Conservation (phyloP, 2,329 filamentous ascomycete species). For the Monosporascus sp. region DNA sequence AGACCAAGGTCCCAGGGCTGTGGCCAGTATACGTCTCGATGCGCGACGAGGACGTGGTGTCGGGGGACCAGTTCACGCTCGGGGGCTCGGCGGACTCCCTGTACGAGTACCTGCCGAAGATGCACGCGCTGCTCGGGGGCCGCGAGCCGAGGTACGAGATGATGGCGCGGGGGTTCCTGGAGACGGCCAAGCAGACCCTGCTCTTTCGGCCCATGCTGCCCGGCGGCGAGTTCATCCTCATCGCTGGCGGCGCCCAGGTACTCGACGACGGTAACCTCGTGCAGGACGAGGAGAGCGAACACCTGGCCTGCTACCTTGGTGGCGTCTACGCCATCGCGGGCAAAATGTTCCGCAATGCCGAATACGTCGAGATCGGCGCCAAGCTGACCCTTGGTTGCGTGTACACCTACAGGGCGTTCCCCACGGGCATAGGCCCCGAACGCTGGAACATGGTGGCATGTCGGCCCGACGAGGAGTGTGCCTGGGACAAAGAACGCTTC, state of each 20-base stretch:
- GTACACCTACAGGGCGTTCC: conserved; percentile 54
- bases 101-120: conserved; percentile 57
- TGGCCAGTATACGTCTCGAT: conserved; percentile 65
- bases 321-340: conserved; percentile 67
- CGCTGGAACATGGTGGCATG: conserved; percentile 45
- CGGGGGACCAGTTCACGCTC: conserved; percentile 30
- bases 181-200: conserved; percentile 56
- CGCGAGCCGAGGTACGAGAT: conserved; percentile 32
- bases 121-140: conserved; percentile 64
- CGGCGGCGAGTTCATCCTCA: conserved; percentile 52
- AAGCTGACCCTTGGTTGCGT: conserved; percentile 60
- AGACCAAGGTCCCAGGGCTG: conserved; percentile 64
- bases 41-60: conserved; percentile 42
- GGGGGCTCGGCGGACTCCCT: conserved; percentile 35
- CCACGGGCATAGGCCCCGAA: conserved; percentile 59
- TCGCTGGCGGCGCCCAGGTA: conserved; percentile 50
- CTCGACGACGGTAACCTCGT: conserved; percentile 18
- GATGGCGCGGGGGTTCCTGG: conserved; percentile 43
- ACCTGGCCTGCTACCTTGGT: conserved; percentile 66
- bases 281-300: conserved; percentile 40
- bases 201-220: conserved; percentile 64
- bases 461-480: conserved; percentile 28
- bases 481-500: conserved; percentile 20
- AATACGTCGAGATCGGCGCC: conserved; percentile 51
- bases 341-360: conserved; percentile 49